Evolutionary conservation across 78 protist genomes (phyloP), one percentile per base, ranked within the genome.

Genomic region (slime mould (Dictyostelium discoideum)): DNA sequence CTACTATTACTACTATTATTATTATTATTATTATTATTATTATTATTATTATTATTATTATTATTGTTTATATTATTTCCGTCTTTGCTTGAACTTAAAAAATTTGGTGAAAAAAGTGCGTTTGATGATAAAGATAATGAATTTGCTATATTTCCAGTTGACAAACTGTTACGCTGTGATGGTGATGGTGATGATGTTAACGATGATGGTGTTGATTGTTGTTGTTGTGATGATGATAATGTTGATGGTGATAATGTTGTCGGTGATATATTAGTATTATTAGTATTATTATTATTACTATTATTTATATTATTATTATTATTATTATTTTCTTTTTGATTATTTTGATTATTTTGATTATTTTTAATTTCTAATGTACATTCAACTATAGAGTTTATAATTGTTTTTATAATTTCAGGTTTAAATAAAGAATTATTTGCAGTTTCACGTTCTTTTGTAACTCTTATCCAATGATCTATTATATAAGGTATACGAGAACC

Each of bases 401-500:
- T 90, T 14, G 60, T 14, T 9, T 48, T 54, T 26, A 90, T 20
- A 11, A 90, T 86, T 32, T 57, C 42, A 16, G 87, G 88, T 63
- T 90, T 77, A 72, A 90, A 82, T 77, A 90, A 90, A 24, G 95
- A 65, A 7, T 9, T 24, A 8, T 48, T 63, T 32, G 95, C 95
- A 8, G 80, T 46, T 8, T 81, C 88, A 40, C 95, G 74, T n/a
- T 46, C 50, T 20, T 29, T 46, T 16, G 60, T 90, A 2, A 50
- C 39, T 20, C 88, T 44, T 10, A 18, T 82, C 95, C 95, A 90
- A 44, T 81, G 95, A 26, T 90, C 95, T 20, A 90, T 90, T 5
- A 73, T 82, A 14, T 90, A 90, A 6, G 95, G 57, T 37, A 79
- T 50, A 16, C 86, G 46, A 5, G 67, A 32, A 37, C 93, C 74